Evolutionary conservation across 2,329 filamentous ascomycete genomes (phyloP).

Genomic region (Simplicillium sp.): DNA sequence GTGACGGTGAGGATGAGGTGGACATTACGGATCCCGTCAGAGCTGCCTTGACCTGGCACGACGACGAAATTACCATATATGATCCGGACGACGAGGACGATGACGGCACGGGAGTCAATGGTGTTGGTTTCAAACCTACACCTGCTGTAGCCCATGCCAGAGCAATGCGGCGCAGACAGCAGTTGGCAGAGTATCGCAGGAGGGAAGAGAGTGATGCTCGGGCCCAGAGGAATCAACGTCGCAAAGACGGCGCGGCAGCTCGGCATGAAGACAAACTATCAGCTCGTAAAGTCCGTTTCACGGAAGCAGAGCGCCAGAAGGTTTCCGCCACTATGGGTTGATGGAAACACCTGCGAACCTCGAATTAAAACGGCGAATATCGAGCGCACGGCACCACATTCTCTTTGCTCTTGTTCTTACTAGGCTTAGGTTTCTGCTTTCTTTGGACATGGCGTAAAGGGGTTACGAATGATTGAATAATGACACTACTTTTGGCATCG

Average conservation of each 20-base stretch:
- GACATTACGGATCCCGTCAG: conserved; percentile 43
- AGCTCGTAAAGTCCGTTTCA: conserved; percentile 28
- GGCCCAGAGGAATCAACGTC: conserved; percentile 41
- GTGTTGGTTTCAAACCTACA: conserved; percentile 57
- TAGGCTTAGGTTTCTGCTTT: conserved; percentile 1
- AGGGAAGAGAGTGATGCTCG: conserved; percentile 53
- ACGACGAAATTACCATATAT: conserved; percentile 59
- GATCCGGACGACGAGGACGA: conserved; percentile 56
- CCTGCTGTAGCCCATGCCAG: conserved; percentile 50
- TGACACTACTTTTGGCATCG: neutral
- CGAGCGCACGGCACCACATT: no score
- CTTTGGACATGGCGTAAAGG: neutral
- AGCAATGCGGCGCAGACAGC: conserved; percentile 46
- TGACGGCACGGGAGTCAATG: conserved; percentile 58
- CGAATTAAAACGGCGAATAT: neutral
- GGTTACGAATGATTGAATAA: neutral
- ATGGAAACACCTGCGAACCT: conserved; percentile 6
- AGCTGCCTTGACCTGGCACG: conserved; percentile 56
- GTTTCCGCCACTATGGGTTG: conserved; percentile 20
- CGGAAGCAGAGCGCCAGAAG: conserved; percentile 25
- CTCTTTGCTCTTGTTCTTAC: no score
- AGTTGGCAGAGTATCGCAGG: conserved; percentile 53
- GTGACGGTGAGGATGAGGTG: conserved; percentile 12
- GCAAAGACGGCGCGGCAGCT: conserved; percentile 24
- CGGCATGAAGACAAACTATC: conserved; percentile 16